Conservation (phyloP, 257 asterid genomes). For the Solanum corneliomulleri region DNA sequence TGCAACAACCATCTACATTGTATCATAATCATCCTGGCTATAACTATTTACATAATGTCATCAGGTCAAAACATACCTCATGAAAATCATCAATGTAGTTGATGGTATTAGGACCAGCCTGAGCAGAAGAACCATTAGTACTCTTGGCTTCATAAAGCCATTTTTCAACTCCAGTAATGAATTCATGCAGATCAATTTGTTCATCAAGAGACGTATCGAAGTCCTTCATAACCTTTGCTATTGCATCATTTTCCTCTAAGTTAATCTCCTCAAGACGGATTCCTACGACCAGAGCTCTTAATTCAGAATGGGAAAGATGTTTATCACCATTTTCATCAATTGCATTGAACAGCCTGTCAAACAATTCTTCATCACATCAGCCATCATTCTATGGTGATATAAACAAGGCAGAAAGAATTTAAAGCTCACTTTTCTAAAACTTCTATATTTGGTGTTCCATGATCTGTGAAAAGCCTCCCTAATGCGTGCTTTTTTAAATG, state of each 20-base stretch:
- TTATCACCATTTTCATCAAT: constrained; percentile 58
- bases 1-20: constrained; percentile 15
- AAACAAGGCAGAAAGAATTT: background rate
- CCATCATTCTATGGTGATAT: background rate
- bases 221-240: constrained; percentile 53
- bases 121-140: constrained; percentile 9
- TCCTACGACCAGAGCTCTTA: constrained; percentile 65
- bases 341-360: constrained; percentile 46
- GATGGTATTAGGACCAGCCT: constrained; percentile 32
- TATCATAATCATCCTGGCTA: background rate
- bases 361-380: constrained; percentile 1
- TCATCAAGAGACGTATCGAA: constrained; percentile 51
- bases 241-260: constrained; percentile 50
- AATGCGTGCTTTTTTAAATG: constrained; percentile 51
- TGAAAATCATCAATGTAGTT: constrained; percentile 54
- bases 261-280: constrained; percentile 51
- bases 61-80: constrained; percentile 28
- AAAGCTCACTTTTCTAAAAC: constrained; percentile 44
- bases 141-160: constrained; percentile 72
- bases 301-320: constrained; percentile 42
- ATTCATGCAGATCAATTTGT: constrained; percentile 35
- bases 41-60: background rate
- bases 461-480: constrained; percentile 54
- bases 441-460: constrained; percentile 47
- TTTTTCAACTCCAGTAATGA: constrained; percentile 40